phyloP scores from a whole-genome alignment of 768 basidiomycete species.

The Kwoniella europaea region DNA sequence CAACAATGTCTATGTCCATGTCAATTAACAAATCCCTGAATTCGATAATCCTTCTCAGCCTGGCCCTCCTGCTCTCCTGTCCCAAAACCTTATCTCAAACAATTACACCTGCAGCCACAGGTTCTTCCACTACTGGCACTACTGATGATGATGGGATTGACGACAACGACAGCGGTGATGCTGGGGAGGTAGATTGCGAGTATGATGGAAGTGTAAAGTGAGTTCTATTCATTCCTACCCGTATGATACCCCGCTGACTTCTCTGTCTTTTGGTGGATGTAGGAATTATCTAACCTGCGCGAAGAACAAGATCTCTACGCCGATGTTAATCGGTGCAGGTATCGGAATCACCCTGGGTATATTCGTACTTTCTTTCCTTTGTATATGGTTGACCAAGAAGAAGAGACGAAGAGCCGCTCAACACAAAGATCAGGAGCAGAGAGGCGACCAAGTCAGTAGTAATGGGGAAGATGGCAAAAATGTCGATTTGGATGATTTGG shows the following conservation, averaged over 20 bases:
- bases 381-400: slow-evolving; percentile 36
- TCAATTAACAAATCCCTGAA: neutral
- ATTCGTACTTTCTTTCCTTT: slow-evolving; percentile 35
- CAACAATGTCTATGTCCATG: neutral
- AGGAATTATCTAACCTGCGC: slow-evolving; percentile 46
- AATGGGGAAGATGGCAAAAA: neutral
- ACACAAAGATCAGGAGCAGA: neutral
- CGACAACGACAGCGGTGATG: neutral
- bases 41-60: neutral
- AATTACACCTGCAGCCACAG: too few relatives aligned
- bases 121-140: neutral
- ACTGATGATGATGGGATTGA: neutral
- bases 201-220: slow-evolving; percentile 15
- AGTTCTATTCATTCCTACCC: neutral
- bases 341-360: slow-evolving; percentile 41
- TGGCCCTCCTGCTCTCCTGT: neutral
- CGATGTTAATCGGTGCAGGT: slow-evolving; percentile 40
- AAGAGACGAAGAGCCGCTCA: slow-evolving; percentile 12
- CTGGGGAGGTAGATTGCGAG: slow-evolving; percentile 8
- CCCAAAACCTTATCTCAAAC: neutral
- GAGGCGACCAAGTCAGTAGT: neutral
- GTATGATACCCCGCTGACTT: too few relatives aligned
- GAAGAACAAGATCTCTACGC: slow-evolving; percentile 37
- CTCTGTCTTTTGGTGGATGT: neutral
- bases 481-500: neutral